phyloP scores from a whole-genome alignment of 345 rosid genomes.

The Gossypioides kirkii region DNA sequence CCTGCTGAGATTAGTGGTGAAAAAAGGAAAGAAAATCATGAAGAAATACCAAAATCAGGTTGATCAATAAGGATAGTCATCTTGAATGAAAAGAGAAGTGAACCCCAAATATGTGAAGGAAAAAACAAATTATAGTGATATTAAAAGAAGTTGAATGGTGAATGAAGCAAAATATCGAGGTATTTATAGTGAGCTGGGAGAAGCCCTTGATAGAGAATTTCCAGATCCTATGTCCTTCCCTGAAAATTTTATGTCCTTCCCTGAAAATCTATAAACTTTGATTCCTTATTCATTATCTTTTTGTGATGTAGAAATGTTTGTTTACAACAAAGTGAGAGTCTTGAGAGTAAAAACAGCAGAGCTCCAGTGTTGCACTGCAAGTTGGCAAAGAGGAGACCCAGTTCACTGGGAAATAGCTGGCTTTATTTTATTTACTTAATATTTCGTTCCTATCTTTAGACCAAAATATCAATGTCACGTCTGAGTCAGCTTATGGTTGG shows the following conservation, averaged over 20 bases:
- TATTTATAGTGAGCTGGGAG: slow-evolving; percentile 45
- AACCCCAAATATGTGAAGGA: not conserved
- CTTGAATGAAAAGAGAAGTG: slow-evolving; percentile 13
- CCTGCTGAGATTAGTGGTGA: not conserved
- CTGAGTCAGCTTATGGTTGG: not conserved
- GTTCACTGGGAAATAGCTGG: not conserved
- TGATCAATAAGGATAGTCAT: slow-evolving; percentile 51
- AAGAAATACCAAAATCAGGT: slow-evolving; percentile 36
- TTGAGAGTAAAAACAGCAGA: not conserved
- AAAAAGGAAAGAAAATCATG: not conserved
- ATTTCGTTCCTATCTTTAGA: not conserved
- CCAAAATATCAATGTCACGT: not conserved
- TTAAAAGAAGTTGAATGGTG: not conserved
- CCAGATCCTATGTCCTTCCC: slow-evolving; percentile 35
- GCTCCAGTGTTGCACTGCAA: not conserved
- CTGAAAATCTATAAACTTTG: slow-evolving; percentile 12
- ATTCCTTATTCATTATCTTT: not conserved
- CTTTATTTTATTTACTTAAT: no score
- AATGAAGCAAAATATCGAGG: not conserved
- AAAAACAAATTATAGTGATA: not conserved
- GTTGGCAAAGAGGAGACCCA: not conserved
- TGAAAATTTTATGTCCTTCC: slow-evolving; percentile 32
- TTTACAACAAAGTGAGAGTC: not conserved
- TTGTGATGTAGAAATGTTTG: not conserved
- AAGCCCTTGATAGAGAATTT: slow-evolving; percentile 52